Conservation (phyloP, 139 green algal genomes). For the Haematococcus lacustris region DNA sequence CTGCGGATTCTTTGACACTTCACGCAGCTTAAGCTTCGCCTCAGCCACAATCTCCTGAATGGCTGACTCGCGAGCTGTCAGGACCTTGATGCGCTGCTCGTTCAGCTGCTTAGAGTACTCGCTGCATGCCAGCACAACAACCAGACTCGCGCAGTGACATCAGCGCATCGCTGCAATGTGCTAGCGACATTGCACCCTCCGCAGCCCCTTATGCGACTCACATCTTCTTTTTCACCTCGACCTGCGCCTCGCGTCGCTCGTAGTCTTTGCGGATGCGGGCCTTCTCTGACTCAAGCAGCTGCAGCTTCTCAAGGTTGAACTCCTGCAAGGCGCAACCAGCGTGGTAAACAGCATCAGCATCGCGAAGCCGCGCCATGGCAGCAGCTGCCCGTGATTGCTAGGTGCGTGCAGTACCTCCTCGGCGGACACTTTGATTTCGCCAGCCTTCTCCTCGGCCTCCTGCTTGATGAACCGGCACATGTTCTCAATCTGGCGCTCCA, state of each 20-base stretch:
- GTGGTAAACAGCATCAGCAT: too few relatives aligned
- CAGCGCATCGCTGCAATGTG: too few relatives aligned
- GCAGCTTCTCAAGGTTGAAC: conserved; percentile 97
- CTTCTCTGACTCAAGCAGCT: conserved; percentile 96
- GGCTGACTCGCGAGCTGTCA: conserved; percentile 79
- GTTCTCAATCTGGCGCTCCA: conserved; percentile 82
- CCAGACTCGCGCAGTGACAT: too few relatives aligned
- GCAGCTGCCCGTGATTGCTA: too few relatives aligned
- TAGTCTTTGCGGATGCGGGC: conserved; percentile 89
- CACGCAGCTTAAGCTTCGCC: conserved; percentile 51
- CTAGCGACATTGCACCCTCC: too few relatives aligned
- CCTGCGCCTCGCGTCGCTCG: conserved; percentile 84
- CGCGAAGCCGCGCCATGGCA: too few relatives aligned
- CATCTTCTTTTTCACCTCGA: conserved; percentile 99
- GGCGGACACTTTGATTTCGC: conserved; percentile 89
- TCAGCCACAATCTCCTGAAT: conserved; percentile 58
- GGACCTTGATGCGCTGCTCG: conserved; percentile 82
- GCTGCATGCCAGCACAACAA: too few relatives aligned
- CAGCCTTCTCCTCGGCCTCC: conserved; percentile 97
- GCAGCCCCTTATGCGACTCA: too few relatives aligned
- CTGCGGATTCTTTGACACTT: conserved; percentile 51
- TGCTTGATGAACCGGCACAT: conserved; percentile 99
- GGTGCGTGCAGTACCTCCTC: too few relatives aligned
- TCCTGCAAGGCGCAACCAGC: too few relatives aligned
- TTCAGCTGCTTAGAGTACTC: conserved; percentile 97